Base-by-base conservation (phyloP, 331 rosid species). In the Quercus phellos region DNA sequence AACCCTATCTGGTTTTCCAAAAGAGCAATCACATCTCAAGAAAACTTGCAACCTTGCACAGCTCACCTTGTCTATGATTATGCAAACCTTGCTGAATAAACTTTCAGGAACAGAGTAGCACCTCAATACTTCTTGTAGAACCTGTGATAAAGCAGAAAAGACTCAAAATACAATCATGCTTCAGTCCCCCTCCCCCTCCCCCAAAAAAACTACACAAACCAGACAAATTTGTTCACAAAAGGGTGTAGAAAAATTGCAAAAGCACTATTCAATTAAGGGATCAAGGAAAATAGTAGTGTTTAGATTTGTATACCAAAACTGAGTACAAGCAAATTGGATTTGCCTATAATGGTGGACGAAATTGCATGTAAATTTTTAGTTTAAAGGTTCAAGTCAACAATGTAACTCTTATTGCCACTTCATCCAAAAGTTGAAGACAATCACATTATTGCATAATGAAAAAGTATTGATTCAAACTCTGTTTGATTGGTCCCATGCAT, bases 51-150 rank as follows among this genome's bases (percentile, higher is more conserved):
- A 71, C 54, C n/a, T 59, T 60, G 77, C 67, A 76, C 18, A 70
- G 86, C 94, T 84, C 81, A 94, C 99, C 87, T 94, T 94, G 88
- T 94, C 97, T 77, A 94, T 94, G 73, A 92, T 94, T 90, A 92
- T 75, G 91, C 97, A 94, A 80, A 92, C 94, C 82, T 89, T 94
- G 88, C 94, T 92, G 87, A 94, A 94, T 81, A 92, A 82, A 77
- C 82, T 84, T 70, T 87, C 92, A 58, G 91, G 95, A 54, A 94
- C 79, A 68, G 91, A 84, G 84, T 89, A 88, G 83, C 82, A 82
- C 79, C 84, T 87, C 50, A 94, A 81, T 59, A 94, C 97, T 87
- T 88, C 97, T 83, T 94, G 97, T 56, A 94, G 84, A 87, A 94
- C 96, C 97, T 94, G 89, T 32, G 76, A 82, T 29, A 59, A 80